Conservation (phyloP, 352 stramenopile genomes). For the Phytophthora ohioensis region DNA sequence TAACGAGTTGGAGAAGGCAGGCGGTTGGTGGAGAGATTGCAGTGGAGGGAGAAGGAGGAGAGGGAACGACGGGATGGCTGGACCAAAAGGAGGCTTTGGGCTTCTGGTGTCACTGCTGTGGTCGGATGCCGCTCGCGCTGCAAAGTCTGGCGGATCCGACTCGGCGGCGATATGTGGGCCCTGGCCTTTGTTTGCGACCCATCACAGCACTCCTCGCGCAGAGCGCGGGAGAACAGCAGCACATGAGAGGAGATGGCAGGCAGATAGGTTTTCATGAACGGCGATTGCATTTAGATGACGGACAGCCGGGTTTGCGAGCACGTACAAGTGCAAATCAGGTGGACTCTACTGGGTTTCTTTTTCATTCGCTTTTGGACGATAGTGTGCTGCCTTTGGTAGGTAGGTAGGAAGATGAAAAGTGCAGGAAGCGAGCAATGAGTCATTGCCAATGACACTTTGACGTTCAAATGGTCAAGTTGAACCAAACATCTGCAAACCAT, state of each 20-base stretch:
- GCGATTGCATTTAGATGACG: constrained; percentile 50
- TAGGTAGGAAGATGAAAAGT: not conserved
- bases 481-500: not conserved
- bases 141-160: constrained; percentile 16
- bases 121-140: constrained; percentile 10
- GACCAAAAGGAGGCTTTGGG: constrained; percentile 18
- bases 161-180: not conserved
- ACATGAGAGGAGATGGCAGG: constrained; percentile 25
- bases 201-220: constrained; percentile 22
- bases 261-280: constrained; percentile 45
- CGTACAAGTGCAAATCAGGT: constrained; percentile 26
- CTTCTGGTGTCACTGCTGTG: constrained; percentile 3
- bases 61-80: constrained; percentile 9
- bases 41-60: constrained; percentile 11
- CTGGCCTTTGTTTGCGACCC: constrained; percentile 21
- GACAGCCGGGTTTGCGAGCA: constrained; percentile 17
- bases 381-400: constrained; percentile 1
- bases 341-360: constrained; percentile 16
- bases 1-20: constrained; percentile 24
- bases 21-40: constrained; percentile 22
- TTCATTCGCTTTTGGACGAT: constrained; percentile 12
- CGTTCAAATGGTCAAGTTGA: not conserved
- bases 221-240: constrained; percentile 27
- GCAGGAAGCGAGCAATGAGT: not conserved
- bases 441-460: constrained; percentile 12